Base-by-base conservation (phyloP, 139 green algal genomes). In the Volvox africanus region DNA sequence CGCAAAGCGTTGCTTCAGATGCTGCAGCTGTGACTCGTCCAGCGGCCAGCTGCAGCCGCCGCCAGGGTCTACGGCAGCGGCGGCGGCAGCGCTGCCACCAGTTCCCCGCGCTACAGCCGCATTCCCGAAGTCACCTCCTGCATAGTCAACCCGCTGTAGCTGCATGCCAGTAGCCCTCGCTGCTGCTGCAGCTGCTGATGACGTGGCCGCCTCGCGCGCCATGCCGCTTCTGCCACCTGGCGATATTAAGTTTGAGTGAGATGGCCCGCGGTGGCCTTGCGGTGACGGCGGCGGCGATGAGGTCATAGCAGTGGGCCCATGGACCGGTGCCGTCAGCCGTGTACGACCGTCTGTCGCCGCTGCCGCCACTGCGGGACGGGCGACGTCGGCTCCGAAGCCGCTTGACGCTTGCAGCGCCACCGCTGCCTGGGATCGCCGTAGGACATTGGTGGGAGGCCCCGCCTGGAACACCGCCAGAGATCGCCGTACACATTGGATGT, bases 371-470 rank as follows among this genome's bases (percentile, higher is more conserved):
- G 65, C 65, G 65, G 65, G 44, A 9, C 44, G 5, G 44, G 44
- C 44, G 44, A 9, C 44, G 9, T 55, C 44, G 44, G 44, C 44
- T 55, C 44, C 44, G 9, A 9, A 55, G 9, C 44, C 44, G 9
- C 44, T 55, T 5, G 44, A 55, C 44, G 44, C 44, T 55, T 73
- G 65, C 21, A 12, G 65, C 24, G 65, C 9, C 65, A 12, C 65
- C 3, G 65, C 21, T 16, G 65, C 21, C 24, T 6, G 11, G 21
- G 65, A 28, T 16, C 2, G 65, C 24, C 20, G 71, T 35, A 30
- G 71, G 2, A 30, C 26, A 55, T 86, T 55, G 18, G 80, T 86
- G 22, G 80, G 80, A 19, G 80, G 80, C 80, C 80, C 80, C 24
- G 80, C 80, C 55, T 44, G 26, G 16, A 86, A 12, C 24, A n/a